Evolutionary conservation across 495 filamentous ascomycete species (phyloP).

Genomic region (Trichoderma reesei): DNA sequence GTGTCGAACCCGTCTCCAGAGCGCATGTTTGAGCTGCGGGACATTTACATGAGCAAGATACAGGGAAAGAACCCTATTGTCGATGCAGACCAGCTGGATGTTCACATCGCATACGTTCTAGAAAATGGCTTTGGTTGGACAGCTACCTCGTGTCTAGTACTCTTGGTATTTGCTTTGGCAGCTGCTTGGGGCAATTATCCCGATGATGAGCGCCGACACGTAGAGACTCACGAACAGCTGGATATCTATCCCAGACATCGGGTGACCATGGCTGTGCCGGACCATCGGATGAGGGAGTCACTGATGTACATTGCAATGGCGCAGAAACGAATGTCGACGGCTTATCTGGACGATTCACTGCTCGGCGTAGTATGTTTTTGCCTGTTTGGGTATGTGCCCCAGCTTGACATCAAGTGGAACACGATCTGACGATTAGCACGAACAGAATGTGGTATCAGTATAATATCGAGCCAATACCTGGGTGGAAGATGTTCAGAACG

Average conservation of each 20-base stretch:
- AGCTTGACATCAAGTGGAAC: background rate
- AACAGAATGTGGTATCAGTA: slow-evolving; percentile 7
- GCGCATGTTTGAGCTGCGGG: slow-evolving; percentile 9
- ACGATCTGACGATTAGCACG: background rate
- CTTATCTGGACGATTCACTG: slow-evolving; percentile 5
- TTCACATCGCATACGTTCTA: background rate
- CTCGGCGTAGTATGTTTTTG: slow-evolving; percentile 1
- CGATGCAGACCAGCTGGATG: slow-evolving; percentile 7
- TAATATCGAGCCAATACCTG: background rate
- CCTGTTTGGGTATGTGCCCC: background rate
- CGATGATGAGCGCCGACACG: slow-evolving; percentile 1
- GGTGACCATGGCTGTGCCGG: background rate
- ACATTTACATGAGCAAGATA: slow-evolving; percentile 9
- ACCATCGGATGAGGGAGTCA: slow-evolving; percentile 6
- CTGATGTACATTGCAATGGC: slow-evolving; percentile 7
- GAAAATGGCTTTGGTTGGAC: slow-evolving; percentile 10
- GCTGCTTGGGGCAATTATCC: slow-evolving; percentile 6
- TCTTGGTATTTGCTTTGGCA: slow-evolving; percentile 5
- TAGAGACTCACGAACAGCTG: background rate
- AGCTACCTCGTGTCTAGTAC: slow-evolving; percentile 2
- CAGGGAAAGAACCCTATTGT: slow-evolving; percentile 5
- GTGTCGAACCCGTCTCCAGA: background rate
- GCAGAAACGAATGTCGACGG: slow-evolving; percentile 9
- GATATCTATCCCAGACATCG: background rate
- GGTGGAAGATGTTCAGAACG: slow-evolving; percentile 9